Evolutionary conservation across 2,329 filamentous ascomycete genomes (phyloP).

Genomic region (Cercospora beticola): DNA sequence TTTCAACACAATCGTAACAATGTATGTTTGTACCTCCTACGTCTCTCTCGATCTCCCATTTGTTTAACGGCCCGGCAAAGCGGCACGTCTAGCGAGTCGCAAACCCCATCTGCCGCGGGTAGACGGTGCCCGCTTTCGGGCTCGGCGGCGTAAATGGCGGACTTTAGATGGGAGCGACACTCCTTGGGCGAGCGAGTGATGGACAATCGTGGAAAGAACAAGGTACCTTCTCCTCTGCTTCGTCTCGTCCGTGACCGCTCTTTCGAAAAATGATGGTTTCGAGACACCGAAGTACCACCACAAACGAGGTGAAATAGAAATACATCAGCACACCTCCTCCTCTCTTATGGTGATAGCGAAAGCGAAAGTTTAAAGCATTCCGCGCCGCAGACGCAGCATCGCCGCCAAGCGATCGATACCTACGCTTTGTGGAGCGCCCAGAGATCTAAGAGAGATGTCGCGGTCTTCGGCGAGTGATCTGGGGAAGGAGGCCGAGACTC

Average conservation of each 20-base stretch:
- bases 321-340: neutral
- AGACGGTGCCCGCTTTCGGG: constrained; percentile 1
- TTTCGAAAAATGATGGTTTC: neutral
- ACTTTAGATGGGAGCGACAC: constrained; percentile 1
- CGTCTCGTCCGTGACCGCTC: neutral
- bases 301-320: neutral
- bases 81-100: neutral
- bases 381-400: neutral
- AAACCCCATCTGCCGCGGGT: neutral
- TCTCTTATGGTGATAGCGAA: neutral
- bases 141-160: neutral
- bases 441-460: neutral
- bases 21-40: neutral
- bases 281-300: neutral
- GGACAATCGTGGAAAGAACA: neutral
- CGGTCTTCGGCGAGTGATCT: constrained; percentile 9
- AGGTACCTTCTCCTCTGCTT: neutral
- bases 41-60: neutral
- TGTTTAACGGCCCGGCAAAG: neutral
- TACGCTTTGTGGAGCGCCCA: neutral
- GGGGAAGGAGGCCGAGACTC: neutral
- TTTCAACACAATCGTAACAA: neutral
- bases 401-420: neutral
- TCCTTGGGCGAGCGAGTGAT: neutral
- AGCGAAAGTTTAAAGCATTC: neutral